Percentiles rank a stretch among this genome's conserved stretches.
Evolutionary conservation across 1,284 basidiomycete genomes (phyloP).

Genomic region (Takashimella koratensis): DNA sequence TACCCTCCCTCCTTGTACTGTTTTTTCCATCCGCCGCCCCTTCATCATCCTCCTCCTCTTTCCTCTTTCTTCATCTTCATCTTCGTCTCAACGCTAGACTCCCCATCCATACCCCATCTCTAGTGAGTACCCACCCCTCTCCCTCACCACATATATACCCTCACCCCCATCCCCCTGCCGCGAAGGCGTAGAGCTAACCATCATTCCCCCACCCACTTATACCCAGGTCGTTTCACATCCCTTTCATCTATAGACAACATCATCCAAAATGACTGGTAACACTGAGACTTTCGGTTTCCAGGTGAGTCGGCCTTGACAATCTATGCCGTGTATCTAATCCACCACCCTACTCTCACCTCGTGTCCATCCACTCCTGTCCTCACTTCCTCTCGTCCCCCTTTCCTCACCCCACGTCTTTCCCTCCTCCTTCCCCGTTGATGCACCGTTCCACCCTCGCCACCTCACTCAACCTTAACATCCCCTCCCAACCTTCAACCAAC

Average conservation of each 20-base stretch:
- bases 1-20: too few relatives aligned
- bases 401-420: conserved; percentile 2
- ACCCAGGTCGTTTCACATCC: background rate
- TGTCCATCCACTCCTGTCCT: too few relatives aligned
- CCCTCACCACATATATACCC: background rate
- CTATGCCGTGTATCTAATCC: too few relatives aligned
- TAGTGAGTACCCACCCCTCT: background rate
- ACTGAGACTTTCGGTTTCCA: conserved; percentile 37
- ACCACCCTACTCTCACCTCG: background rate
- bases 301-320: conserved; percentile 6
- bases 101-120: too few relatives aligned
- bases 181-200: too few relatives aligned
- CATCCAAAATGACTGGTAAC: conserved; percentile 12
- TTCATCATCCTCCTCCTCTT: too few relatives aligned
- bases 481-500: conserved; percentile 2
- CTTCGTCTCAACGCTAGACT: too few relatives aligned
- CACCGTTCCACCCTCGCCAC: too few relatives aligned
- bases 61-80: too few relatives aligned
- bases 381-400: conserved; percentile 1
- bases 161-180: background rate
- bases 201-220: background rate
- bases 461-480: background rate
- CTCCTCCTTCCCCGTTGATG: conserved; percentile 1
- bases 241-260: background rate
- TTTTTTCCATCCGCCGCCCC: too few relatives aligned